Base-by-base conservation (phyloP, 257 asterid genomes). In the Gentiana macrophylla region DNA sequence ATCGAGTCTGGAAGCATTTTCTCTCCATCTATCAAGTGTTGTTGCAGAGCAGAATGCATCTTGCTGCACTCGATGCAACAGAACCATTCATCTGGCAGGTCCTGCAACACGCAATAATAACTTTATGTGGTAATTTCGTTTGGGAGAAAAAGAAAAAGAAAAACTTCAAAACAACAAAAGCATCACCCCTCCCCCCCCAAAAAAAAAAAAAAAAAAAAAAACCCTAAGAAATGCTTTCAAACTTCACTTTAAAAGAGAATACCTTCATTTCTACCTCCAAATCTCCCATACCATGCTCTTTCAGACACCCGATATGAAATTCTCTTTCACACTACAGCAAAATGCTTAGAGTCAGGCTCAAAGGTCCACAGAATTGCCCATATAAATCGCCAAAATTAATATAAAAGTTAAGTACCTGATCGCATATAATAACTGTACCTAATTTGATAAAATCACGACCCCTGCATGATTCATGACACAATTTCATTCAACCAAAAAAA, bases 341-440 rank as follows among this genome's bases (percentile, higher is more conserved):
- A 45, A 62, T 3, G 33, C 33, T 38, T 32, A 43, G 60, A 53
- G 52, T 47, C 32, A 59, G 8, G 49, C 34, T 37, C 32, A 49
- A 34, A 37, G 5, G 47, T 15, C 5, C 50, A 60, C 4, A 12
- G 8, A 38, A 49, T 24, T 24, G 12, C n/a, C 12, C 41, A 37
- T 4, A 24, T 3, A 44, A 35, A 50, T 32, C 12, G 35, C 3
- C 12, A 56, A 24, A 24, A 24, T 24, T 59, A 53, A 4, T 32
- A 55, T 15, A 11, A 44, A 15, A 11, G 13, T 38, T 1, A 57
- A 44, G 13, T 76, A 88, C 97, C 94, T 92, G 97, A 67, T 88
- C 99, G 49, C 99, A 92, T 12, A 88, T 78, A 55, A 92, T 85
- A 56, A 92, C 94, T 41, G 99, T 92, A 12, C 55, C 86, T 13